Conservation (phyloP, 2,329 filamentous ascomycete species). For the Cladosporium sp. region DNA sequence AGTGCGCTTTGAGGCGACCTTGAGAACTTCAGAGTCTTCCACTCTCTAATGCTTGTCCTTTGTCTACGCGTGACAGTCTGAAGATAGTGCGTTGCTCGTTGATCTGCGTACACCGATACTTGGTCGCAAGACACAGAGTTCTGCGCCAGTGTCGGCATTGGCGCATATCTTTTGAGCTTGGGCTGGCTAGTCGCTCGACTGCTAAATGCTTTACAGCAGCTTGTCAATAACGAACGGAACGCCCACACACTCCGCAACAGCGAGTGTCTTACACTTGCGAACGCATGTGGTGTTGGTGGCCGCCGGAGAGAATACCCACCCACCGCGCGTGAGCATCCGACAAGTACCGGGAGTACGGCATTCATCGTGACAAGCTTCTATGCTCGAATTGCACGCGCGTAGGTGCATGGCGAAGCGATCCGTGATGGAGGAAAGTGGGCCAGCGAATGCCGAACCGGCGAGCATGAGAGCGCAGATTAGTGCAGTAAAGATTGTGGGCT, state of each 20-base stretch:
- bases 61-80: not conserved
- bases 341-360: not conserved
- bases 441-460: not conserved
- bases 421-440: not conserved
- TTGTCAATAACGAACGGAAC: not conserved
- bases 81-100: too few relatives aligned
- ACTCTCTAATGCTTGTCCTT: not conserved
- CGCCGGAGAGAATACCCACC: not conserved
- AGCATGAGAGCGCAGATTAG: not conserved
- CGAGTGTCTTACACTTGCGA: not conserved
- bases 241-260: not conserved
- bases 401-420: not conserved
- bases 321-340: not conserved
- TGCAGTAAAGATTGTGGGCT: not conserved
- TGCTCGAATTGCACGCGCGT: not conserved
- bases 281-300: not conserved
- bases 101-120: not conserved
- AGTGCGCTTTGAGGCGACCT: not conserved
- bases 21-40: not conserved
- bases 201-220: not conserved
- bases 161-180: not conserved
- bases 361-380: not conserved
- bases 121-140: not conserved
- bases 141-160: not conserved
- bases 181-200: not conserved